Evolutionary conservation across 2,329 filamentous ascomycete species (phyloP).

Genomic region (Aspergillus pseudonomiae): DNA sequence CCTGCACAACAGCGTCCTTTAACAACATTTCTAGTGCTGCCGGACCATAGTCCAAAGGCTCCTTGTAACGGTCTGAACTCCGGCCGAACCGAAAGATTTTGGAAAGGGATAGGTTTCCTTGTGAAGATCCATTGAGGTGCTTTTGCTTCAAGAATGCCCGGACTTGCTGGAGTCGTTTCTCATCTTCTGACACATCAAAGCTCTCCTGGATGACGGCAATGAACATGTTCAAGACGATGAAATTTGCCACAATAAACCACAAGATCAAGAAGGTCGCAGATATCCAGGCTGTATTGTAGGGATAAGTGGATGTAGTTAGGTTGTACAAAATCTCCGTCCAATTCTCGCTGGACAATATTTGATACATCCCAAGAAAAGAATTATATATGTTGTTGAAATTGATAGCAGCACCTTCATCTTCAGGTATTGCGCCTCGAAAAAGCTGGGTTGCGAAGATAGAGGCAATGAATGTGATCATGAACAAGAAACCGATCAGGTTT

Average conservation of each 20-base stretch:
- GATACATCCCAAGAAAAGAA: conserved; percentile 96
- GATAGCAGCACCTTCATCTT: conserved; percentile 66
- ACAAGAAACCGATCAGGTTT: conserved; percentile 95
- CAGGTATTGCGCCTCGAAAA: conserved; percentile 81
- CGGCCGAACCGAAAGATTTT: conserved; percentile 64
- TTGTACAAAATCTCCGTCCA: conserved; percentile 90
- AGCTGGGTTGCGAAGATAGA: conserved; percentile 92
- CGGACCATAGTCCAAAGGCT: conserved; percentile 88
- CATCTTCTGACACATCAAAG: conserved; percentile 97
- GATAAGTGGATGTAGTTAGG: conserved; percentile 69
- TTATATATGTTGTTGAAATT: conserved; percentile 93
- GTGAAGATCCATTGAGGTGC: conserved; percentile 70
- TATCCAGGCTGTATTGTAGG: conserved; percentile 81
- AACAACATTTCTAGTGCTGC: conserved; percentile 94
- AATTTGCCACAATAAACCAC: conserved; percentile 95
- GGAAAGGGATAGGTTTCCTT: conserved; percentile 67
- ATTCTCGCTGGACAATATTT: conserved; percentile 92
- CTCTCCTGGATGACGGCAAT: conserved; percentile 99
- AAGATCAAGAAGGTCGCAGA: conserved; percentile 86
- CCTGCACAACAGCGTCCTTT: conserved; percentile 91
- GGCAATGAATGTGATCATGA: conserved; percentile 89
- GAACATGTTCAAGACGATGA: conserved; percentile 99
- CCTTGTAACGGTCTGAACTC: conserved; percentile 65
- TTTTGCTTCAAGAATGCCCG: conserved; percentile 91
- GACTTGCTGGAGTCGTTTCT: conserved; percentile 95